Percentiles rank a stretch among this genome's conserved stretches.
phyloP scores from a whole-genome alignment of 768 basidiomycete species.

The Cubamyces lactineus region DNA sequence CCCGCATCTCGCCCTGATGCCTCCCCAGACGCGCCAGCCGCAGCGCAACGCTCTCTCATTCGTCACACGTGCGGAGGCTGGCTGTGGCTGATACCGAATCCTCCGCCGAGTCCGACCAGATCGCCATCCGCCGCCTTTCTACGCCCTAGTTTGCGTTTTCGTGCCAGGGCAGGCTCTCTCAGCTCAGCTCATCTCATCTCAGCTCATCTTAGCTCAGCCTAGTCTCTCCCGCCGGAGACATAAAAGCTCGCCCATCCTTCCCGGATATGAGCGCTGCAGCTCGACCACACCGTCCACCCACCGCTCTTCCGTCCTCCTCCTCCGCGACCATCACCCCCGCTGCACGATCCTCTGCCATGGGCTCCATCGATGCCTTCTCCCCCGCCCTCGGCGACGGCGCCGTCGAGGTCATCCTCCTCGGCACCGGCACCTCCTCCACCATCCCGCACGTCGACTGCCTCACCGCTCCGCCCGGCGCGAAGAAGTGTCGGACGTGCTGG shows the following conservation, averaged over 20 bases:
- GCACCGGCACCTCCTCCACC: slow-evolving; percentile 80
- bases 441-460: slow-evolving; percentile 75
- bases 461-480: slow-evolving; percentile 59
- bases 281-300: background rate
- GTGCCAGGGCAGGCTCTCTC: background rate
- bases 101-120: slow-evolving; percentile 14
- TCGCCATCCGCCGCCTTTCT: slow-evolving; percentile 5
- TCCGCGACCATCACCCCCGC: background rate
- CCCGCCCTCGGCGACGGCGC: slow-evolving; percentile 21
- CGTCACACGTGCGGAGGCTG: slow-evolving; percentile 14
- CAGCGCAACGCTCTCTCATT: background rate
- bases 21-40: slow-evolving; percentile 4
- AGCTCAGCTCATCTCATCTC: background rate
- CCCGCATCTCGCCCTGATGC: slow-evolving; percentile 1
- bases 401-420: slow-evolving; percentile 77
- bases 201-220: background rate
- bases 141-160: background rate
- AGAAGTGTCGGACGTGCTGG: slow-evolving; percentile 65
- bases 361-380: slow-evolving; percentile 17
- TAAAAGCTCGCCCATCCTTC: slow-evolving; percentile 6
- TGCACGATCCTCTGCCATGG: slow-evolving; percentile 7
- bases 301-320: background rate
- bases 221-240: background rate
- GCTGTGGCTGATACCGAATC: slow-evolving; percentile 15
- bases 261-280: background rate